Conservation (phyloP, 495 filamentous ascomycete genomes). For the Penicillium manginii region DNA sequence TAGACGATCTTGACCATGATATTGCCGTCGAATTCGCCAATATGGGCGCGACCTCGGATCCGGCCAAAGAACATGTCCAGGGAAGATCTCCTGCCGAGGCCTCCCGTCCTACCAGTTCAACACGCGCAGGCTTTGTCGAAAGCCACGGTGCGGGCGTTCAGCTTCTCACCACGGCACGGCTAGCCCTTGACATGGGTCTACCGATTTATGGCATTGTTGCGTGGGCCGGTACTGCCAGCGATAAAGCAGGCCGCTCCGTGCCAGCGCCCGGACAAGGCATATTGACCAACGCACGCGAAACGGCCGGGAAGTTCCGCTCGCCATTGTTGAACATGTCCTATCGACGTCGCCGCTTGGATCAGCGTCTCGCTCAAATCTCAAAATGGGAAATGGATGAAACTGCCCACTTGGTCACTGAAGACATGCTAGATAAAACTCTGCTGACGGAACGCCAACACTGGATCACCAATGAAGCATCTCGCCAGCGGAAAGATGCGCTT, state of each 20-base stretch:
- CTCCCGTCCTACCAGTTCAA: slow-evolving; percentile 96
- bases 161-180: slow-evolving; percentile 94
- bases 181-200: slow-evolving; percentile 97
- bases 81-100: slow-evolving; percentile 95
- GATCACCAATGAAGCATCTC: slow-evolving; percentile 83
- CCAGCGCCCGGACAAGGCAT: slow-evolving; percentile 96
- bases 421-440: slow-evolving; percentile 77
- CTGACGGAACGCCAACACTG: slow-evolving; percentile 89
- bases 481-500: slow-evolving; percentile 90
- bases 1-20: slow-evolving; percentile 99
- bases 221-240: slow-evolving; percentile 91
- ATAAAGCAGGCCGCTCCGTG: slow-evolving; percentile 98
- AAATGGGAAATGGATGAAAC: no score
- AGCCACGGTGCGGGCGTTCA: slow-evolving; percentile 98
- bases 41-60: slow-evolving; percentile 98
- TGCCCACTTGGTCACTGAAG: no score
- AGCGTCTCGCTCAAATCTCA: no score
- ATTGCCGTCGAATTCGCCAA: slow-evolving; percentile 99
- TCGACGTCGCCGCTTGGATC: slow-evolving; percentile 88
- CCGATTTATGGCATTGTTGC: slow-evolving; percentile 96
- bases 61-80: slow-evolving; percentile 91
- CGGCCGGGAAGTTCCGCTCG: slow-evolving; percentile 85
- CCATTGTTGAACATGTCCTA: slow-evolving; percentile 97
- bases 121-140: slow-evolving; percentile 98
- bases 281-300: slow-evolving; percentile 94